A percentile compares a stretch with the other conserved stretches of the same genome.
These are phyloP conservation scores for Quercus wislizeni DNA, from an alignment of 306 rosid genomes.

Conservation along the genomic window DNA sequence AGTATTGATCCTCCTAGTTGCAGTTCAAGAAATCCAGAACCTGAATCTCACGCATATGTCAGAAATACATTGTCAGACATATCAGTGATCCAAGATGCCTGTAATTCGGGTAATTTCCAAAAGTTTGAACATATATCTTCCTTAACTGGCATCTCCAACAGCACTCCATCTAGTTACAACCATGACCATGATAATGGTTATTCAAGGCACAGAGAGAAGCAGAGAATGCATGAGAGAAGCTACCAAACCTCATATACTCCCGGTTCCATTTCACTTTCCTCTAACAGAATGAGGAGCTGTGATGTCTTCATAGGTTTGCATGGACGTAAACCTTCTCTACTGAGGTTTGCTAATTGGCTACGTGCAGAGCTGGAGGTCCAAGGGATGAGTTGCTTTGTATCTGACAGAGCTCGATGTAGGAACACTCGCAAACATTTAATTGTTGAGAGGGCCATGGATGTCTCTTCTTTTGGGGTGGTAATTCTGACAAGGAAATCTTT, in stretches of 20 bases:
- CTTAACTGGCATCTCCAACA: slow-evolving; percentile 54
- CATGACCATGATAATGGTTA: slow-evolving; percentile 26
- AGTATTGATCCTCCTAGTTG: slow-evolving; percentile 52
- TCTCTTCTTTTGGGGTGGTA: slow-evolving; percentile 74
- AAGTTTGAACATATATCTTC: slow-evolving; percentile 54
- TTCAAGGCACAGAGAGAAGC: slow-evolving; percentile 45
- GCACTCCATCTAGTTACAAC: slow-evolving; percentile 52
- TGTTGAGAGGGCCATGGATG: slow-evolving; percentile 84
- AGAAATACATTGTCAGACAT: slow-evolving; percentile 40
- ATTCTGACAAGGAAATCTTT: slow-evolving; percentile 80
- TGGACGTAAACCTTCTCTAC: slow-evolving; percentile 58
- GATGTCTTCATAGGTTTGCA: slow-evolving; percentile 80
- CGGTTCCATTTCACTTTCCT: slow-evolving; percentile 60
- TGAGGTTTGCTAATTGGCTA: slow-evolving; percentile 76
- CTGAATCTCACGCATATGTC: slow-evolving; percentile 46
- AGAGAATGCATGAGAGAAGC: slow-evolving; percentile 38
- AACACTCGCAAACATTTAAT: slow-evolving; percentile 56
- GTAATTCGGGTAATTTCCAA: slow-evolving; percentile 43
- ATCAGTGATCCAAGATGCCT: slow-evolving; percentile 42
- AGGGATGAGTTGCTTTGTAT: slow-evolving; percentile 78
- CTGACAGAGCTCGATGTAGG: slow-evolving; percentile 71
- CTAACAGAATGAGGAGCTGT: slow-evolving; percentile 61
- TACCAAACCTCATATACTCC: slow-evolving; percentile 35
- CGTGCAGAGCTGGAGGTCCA: slow-evolving; percentile 81
- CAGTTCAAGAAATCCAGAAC: slow-evolving; percentile 44